Evolutionary conservation across 202 grass and related monocot genomes (phyloP), one percentile per base, ranked within the genome.

Genomic region (Alloteropsis angusta): DNA sequence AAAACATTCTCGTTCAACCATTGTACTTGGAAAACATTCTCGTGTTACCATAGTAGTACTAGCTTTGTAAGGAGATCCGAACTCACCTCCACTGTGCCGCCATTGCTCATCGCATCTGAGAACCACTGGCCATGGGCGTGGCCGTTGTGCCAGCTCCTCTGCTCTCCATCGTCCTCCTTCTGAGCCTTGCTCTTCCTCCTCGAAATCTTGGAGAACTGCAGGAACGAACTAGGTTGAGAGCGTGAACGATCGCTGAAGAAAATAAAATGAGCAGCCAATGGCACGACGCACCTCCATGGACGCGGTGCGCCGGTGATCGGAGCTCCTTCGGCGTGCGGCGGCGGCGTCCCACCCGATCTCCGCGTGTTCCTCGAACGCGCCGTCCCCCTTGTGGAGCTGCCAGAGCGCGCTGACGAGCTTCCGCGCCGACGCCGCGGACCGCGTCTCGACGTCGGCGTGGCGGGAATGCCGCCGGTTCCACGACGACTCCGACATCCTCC

Each of bases 391-490:
- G 28, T 72, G 85, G 63, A 77, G 50, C 84, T 90, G 81, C 91
- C 91, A 92, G 52, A 92, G 74, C 18, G 75, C 79, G 83, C 45
- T 79, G 64, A 85, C 91, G 53, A 97, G 94, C 76, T 90, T 94
- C 79, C 91, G 68, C 22, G 91, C 91, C 48, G 94, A 90, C 64
- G 89, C 70, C 12, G 84, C 44, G 48, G 76, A 76, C 56, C 60
- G 44, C 32, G 56, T 32, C 60, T 68, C 77, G 9, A 41, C 53
- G n/a, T 45, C 62, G n/a, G 48, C 74, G 34, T 7, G 16, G 22
- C 49, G 38, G n/a, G 60, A 53, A 17, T 17, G 54, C 25, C 56
- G 54, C 25, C 56, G 68, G 59, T 26, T 83, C 73, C 77, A 74
- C 4, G 89, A 83, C 50, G 76, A 82, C 77, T 86, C 85, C 13